Evolutionary conservation across 768 basidiomycete genomes (phyloP).

Genomic region (Xerocomellus dryophilus): DNA sequence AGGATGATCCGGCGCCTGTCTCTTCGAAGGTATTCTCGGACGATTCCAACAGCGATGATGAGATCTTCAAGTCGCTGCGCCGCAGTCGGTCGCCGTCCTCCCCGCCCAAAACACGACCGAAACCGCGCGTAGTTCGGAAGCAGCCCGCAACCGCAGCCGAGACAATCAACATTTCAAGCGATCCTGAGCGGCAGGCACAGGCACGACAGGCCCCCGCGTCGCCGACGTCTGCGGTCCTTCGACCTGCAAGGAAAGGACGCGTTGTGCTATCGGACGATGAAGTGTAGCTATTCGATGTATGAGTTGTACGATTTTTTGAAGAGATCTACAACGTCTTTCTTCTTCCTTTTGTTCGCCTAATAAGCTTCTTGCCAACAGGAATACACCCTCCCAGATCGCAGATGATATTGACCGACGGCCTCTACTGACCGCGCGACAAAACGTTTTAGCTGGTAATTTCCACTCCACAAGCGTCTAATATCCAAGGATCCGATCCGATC

Average conservation of each 20-base stretch:
- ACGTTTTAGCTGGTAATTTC: background rate
- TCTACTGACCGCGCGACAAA: background rate
- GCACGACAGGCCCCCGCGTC: background rate
- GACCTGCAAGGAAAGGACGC: conserved; percentile 25
- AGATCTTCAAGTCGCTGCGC: conserved; percentile 20
- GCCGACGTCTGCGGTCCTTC: conserved; percentile 9
- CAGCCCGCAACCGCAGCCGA: conserved; percentile 8
- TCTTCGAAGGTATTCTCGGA: conserved; percentile 14
- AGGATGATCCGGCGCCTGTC: conserved; percentile 17
- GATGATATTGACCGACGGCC: background rate
- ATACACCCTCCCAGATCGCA: background rate
- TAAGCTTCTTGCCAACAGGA: conserved; percentile 10
- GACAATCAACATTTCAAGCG: conserved; percentile 23
- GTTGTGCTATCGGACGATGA: conserved; percentile 42
- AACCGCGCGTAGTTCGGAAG: conserved; percentile 43
- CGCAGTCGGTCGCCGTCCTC: conserved; percentile 26
- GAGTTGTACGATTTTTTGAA: conserved; percentile 6
- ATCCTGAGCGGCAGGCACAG: conserved; percentile 14
- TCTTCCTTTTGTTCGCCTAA: background rate
- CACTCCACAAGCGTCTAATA: background rate
- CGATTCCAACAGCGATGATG: conserved; percentile 27
- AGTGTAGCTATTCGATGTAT: conserved; percentile 17
- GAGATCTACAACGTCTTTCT: background rate
- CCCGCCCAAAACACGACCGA: conserved; percentile 28
- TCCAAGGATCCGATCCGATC: conserved; percentile 18